Base-by-base conservation (phyloP, 345 rosid genomes). In the sweet orange (Citrus sinensis) region DNA sequence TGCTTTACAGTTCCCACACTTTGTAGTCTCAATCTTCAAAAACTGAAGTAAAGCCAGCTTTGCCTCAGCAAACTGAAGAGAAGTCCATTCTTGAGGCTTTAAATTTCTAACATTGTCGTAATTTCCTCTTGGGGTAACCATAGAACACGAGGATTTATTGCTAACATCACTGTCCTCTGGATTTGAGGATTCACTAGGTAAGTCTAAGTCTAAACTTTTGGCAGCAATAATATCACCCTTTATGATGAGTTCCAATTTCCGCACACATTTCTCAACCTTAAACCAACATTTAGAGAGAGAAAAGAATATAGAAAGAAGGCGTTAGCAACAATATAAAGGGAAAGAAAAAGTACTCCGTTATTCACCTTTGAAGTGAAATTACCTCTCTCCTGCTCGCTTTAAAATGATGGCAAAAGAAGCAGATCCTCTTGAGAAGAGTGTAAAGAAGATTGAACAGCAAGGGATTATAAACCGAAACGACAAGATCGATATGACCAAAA, bases 401-500 rank as follows among this genome's bases (percentile, higher is more conserved):
- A 75, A 95, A 93, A 59, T 87, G 91, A 80, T 24, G 78, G 83
- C 98, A 95, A 76, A 65, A 84, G 81, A 93, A 90, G 73, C 98
- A 95, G 24, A 89, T 88, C 78, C 83, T 86, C 67, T 90, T 90
- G 46, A 95, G 78, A 82, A 95, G 73, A 71, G 68, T 90, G 80
- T 81, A 79, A 35, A 95, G 91, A 51, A 85, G 70, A 85, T 78
- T 78, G 86, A 95, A 93, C 40, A 95, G 90, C 83, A 95, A 78
- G 2, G 98, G 95, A 85, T 92, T 92, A 73, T 92, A 93, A 49
- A 87, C 87, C 7, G 97, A 92, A 66, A 72, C 86, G 77, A 94
- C 85, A 58, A 96, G 95, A 69, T 91, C 92, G 8, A 94, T 87
- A 80, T 91, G 97, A 60, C 99, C 99, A 79, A 95, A 96, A 79